Evolutionary conservation across 139 green algal genomes (phyloP).

Genomic region (Dunaliella primolecta): DNA sequence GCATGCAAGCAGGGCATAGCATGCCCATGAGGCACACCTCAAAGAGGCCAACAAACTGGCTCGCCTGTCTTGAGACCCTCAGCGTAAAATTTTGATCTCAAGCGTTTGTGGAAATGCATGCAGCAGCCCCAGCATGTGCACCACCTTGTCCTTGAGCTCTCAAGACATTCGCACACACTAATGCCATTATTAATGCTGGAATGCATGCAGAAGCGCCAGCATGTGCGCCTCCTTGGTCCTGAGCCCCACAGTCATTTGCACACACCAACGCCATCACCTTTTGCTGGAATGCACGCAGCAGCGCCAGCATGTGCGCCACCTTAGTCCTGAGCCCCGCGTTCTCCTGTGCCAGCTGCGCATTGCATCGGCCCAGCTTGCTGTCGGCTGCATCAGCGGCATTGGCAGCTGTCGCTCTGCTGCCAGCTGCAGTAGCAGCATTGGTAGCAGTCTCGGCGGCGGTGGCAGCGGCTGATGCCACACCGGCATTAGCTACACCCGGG

Average conservation of each 20-base stretch:
- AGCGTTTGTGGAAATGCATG: constrained; percentile 47
- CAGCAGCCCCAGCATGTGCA: constrained; percentile 44
- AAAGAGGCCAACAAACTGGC: too few species aligned
- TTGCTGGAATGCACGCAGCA: constrained; percentile 48
- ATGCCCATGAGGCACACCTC: too few species aligned
- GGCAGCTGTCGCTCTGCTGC: too few species aligned
- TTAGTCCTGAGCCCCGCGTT: constrained; percentile 45
- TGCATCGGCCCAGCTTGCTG: background rate
- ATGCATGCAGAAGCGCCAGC: constrained; percentile 40
- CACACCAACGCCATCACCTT: constrained; percentile 24
- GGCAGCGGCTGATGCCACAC: too few species aligned
- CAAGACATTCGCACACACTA: background rate
- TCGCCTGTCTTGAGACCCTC: constrained; percentile 40
- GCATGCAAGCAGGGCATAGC: too few species aligned
- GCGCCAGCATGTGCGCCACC: constrained; percentile 39
- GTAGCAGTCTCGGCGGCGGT: too few species aligned
- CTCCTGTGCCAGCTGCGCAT: constrained; percentile 16
- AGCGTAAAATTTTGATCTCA: background rate
- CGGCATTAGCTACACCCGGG: too few species aligned
- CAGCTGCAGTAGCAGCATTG: too few species aligned
- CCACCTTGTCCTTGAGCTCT: constrained; percentile 50
- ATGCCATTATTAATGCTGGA: constrained; percentile 37
- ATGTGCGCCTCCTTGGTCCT: constrained; percentile 51
- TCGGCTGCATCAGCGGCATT: too few species aligned
- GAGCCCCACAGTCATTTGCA: constrained; percentile 12